Evolutionary conservation across 495 filamentous ascomycete species (phyloP), one percentile per base, ranked within the genome.

Genomic region (Annulohypoxylon maeteangense): DNA sequence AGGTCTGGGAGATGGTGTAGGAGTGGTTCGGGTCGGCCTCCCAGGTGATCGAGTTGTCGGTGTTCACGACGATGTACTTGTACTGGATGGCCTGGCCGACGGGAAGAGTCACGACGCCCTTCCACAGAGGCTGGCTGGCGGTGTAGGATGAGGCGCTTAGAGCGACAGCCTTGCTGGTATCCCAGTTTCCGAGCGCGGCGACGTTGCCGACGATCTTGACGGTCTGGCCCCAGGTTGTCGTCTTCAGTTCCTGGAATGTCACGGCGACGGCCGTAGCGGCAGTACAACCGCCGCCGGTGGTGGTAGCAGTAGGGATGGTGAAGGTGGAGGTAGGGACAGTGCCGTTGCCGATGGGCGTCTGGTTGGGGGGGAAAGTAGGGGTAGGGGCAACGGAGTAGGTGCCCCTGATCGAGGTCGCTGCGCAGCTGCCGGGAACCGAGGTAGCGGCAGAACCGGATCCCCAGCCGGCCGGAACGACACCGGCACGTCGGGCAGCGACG

Each of bases 11-110:
- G 12, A 92, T 86, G 0, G 84, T 87, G 67, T 84, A 89, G 5
- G 75, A 78, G 45, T 84, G 84, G 72, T 94, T 91, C 0, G 88
- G 85, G 74, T 90, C 88, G 31, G 83, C 80, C 77, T 92, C 90
- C 90, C 90, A 92, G 18, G 68, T 78, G 1, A 91, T 80, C 1
- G 76, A 75, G 3, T 88, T 86, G 74, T 88, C 83, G 2, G 78
- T 75, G 51, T 82, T 79, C 34, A 89, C 80, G 7, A 85, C 84
- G 63, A 93, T 87, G 70, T 87, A 94, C 80, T 93, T 93, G 74
- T 92, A 93, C 76, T 89, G 67, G 29, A 93, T 81, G 6, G 67
- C 72, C 45, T 80, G 78, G 0, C 90, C 89, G 0, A 84, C 83
- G 0, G 83, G 75, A 2, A 92, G 68, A 2, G 73, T 76, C 4